Conservation (phyloP, 257 asterid species). For the Fraxinus anomala region DNA sequence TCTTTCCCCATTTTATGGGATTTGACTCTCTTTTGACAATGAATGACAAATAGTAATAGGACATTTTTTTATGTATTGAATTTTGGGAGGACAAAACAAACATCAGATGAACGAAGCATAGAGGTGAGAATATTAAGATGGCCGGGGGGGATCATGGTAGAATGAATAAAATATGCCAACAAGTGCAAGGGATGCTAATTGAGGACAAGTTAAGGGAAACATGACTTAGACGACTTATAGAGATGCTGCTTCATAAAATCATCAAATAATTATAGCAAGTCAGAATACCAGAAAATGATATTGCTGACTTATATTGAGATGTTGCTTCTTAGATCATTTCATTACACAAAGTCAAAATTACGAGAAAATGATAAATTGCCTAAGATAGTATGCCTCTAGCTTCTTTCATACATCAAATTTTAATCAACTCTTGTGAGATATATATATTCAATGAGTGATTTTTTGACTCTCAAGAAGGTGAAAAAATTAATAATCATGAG, state of each 20-base stretch:
- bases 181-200: not conserved
- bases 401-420: constrained; percentile 8
- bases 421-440: not conserved
- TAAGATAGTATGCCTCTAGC: not conserved
- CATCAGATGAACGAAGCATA: not conserved
- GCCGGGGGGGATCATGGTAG: no score
- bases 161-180: not conserved
- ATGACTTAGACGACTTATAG: not conserved
- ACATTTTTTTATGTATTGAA: no score
- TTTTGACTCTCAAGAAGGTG: no score
- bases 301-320: no score
- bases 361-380: not conserved
- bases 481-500: not conserved
- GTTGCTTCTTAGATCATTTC: no score
- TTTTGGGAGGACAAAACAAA: not conserved
- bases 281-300: not conserved
- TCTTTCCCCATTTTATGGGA: no score
- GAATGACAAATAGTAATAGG: not conserved
- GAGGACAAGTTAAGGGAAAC: not conserved
- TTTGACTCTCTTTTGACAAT: no score
- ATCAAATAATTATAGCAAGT: not conserved
- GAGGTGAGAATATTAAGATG: no score
- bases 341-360: no score
- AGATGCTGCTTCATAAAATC: not conserved
- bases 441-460: not conserved